Evolutionary conservation across 768 basidiomycete species (phyloP), one percentile per base, ranked within the genome.

Genomic region (Crepidotus variabilis): DNA sequence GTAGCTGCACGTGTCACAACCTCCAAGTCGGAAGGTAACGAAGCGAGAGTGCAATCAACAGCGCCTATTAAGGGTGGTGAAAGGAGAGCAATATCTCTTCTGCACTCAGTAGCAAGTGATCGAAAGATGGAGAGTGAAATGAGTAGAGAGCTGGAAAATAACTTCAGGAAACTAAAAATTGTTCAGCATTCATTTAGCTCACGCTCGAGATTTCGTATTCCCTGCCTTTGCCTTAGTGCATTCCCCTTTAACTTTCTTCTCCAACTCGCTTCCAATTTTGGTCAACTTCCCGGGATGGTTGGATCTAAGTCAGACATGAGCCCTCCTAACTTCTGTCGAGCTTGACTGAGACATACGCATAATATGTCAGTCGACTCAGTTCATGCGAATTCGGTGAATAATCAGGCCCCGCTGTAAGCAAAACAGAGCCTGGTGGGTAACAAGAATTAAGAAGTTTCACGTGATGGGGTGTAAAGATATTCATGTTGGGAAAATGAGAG

Each of bases 331-430:
- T 46, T 47, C 2, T 18, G 36, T 39, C 34, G 20, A 2, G 50
- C 34, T 56, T 23, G 6, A 22, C 39, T 20, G 5, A 49, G 14
- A 64, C 76, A 52, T 57, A 83, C 76, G 88, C 91, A 74, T 91
- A 92, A 69, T 94, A 94, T 2, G 90, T 90, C 50, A 94, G 77
- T 16, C 87, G 82, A 51, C 92, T 93, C 14, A 93, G 78, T 64
- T 94, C 92, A 69, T 93, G 92, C 0, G 88, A 78, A 62, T 92
- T 93, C 11, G 92, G 91, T 11, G 80, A 81, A 69, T 85, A 92
- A 55, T 87, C 84, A 50, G 92, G 87, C 34, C 84, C 90, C 20
- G 90, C 79, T 16, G 88, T 84, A 52, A 86, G 74, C 33, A 95
- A 79, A 5, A 85, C 78, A 52, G 92, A 86, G 45, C 85, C 75